These are phyloP conservation scores for Gonium pectorale DNA, from an alignment of 139 green algal genomes.

Conservation along the genomic window DNA sequence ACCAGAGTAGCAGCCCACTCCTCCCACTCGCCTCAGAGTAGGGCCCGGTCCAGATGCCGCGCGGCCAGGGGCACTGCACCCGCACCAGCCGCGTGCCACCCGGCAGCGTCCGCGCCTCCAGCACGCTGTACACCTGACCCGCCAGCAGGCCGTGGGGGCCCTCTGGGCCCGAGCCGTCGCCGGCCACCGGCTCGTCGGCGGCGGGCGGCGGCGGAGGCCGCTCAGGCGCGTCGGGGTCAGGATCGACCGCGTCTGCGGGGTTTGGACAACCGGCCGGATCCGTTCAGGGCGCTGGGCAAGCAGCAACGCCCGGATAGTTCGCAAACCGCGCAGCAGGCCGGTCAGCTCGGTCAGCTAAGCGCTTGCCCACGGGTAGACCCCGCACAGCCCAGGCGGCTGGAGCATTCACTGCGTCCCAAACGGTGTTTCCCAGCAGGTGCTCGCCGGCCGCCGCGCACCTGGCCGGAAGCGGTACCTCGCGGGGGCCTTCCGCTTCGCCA, in stretches of 20 bases:
- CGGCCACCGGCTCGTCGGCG: background rate
- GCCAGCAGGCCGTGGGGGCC: constrained; percentile 21
- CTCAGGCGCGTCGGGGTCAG: background rate
- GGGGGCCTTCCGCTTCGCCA: constrained; percentile 14
- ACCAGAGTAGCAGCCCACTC: no score
- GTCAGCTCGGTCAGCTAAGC: no score
- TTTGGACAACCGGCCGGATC: no score
- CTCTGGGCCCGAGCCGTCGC: background rate
- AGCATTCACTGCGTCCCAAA: no score
- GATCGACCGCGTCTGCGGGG: background rate
- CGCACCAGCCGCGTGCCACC: constrained; percentile 52
- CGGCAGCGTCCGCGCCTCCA: constrained; percentile 36
- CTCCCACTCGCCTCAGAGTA: constrained; percentile 32
- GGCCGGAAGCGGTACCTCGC: constrained; percentile 9
- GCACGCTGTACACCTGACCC: constrained; percentile 46
- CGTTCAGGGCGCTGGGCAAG: no score
- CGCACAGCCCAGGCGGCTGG: no score
- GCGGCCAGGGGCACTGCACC: constrained; percentile 63
- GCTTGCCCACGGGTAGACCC: no score
- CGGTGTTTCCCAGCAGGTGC: no score
- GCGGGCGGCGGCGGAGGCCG: no score
- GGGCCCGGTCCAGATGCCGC: constrained; percentile 52
- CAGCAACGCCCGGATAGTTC: no score
- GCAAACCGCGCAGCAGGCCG: no score
- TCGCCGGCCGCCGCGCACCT: constrained; percentile 3